Evolutionary conservation across 495 filamentous ascomycete genomes (phyloP).

Genomic region (Neurospora sp.): DNA sequence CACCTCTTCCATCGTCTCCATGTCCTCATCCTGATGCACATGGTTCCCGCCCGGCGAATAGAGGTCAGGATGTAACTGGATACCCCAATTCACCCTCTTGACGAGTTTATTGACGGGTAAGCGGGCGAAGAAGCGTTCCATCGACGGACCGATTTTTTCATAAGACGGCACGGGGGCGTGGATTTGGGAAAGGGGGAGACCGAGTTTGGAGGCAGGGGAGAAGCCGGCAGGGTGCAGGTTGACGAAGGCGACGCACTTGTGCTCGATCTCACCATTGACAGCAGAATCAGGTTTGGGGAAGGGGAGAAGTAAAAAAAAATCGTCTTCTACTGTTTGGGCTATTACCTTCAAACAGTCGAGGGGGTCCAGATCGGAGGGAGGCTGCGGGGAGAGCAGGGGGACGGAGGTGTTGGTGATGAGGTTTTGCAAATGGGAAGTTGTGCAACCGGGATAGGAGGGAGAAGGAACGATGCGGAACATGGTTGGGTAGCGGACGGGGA

Average conservation of each 20-base stretch:
- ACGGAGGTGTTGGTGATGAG: constrained; percentile 32
- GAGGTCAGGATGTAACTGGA: constrained; percentile 46
- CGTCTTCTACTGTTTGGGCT: constrained; percentile 55
- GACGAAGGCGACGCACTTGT: constrained; percentile 55
- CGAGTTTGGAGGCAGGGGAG: constrained; percentile 52
- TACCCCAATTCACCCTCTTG: constrained; percentile 52
- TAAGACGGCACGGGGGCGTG: constrained; percentile 64
- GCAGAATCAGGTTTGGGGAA: not conserved
- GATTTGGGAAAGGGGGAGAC: constrained; percentile 50
- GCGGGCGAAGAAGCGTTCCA: constrained; percentile 65
- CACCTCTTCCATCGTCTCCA: too few relatives aligned
- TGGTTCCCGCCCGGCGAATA: constrained; percentile 47
- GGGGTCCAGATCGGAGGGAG: constrained; percentile 15
- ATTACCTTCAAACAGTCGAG: constrained; percentile 38
- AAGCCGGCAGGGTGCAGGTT: constrained; percentile 69
- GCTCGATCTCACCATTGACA: constrained; percentile 41
- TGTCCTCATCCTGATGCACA: too few relatives aligned
- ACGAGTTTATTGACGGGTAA: constrained; percentile 46
- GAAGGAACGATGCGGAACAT: constrained; percentile 39
- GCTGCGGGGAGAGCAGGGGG: constrained; percentile 27
- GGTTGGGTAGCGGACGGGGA: constrained; percentile 54
- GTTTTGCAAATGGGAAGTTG: constrained; percentile 27
- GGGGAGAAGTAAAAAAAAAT: constrained; percentile 56
- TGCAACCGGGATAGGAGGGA: not conserved
- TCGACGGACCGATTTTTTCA: constrained; percentile 59